Conservation (phyloP, 306 rosid species). For the Malus asiatica region DNA sequence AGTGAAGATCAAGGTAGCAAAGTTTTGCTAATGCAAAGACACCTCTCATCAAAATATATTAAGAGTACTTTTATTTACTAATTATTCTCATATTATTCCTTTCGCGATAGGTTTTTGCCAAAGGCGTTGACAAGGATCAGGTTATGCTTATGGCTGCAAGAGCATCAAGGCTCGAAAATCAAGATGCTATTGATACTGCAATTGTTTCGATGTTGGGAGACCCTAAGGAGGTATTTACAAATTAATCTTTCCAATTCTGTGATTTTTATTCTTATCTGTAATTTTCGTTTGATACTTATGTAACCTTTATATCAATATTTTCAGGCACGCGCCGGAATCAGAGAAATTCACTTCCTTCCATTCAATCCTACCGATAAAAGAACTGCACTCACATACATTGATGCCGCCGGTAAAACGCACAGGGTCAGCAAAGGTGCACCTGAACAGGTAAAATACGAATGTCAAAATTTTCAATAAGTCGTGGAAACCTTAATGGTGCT, state of each 20-base stretch:
- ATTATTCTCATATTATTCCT: not conserved
- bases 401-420: conserved; percentile 49
- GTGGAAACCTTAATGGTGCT: not conserved
- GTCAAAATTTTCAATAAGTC: not conserved
- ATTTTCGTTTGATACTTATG: not conserved
- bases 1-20: not conserved
- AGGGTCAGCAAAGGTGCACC: conserved; percentile 85
- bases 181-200: conserved; percentile 69
- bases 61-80: not conserved
- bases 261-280: not conserved
- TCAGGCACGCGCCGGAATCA: conserved; percentile 57
- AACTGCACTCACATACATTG: conserved; percentile 65
- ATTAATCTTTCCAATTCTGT: not conserved
- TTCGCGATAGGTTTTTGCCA: conserved; percentile 42
- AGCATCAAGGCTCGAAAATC: conserved; percentile 71
- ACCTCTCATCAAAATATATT: too few relatives aligned
- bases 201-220: conserved; percentile 68
- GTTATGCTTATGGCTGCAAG: conserved; percentile 80
- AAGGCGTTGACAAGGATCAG: conserved; percentile 49
- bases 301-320: conserved; percentile 1
- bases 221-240: conserved; percentile 51
- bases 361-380: conserved; percentile 72
- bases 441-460: conserved; percentile 45
- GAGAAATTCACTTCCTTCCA: conserved; percentile 77
- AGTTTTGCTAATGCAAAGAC: not conserved